phyloP scores from a whole-genome alignment of 495 filamentous ascomycete genomes.

The Hyaloscypha finlandica region DNA sequence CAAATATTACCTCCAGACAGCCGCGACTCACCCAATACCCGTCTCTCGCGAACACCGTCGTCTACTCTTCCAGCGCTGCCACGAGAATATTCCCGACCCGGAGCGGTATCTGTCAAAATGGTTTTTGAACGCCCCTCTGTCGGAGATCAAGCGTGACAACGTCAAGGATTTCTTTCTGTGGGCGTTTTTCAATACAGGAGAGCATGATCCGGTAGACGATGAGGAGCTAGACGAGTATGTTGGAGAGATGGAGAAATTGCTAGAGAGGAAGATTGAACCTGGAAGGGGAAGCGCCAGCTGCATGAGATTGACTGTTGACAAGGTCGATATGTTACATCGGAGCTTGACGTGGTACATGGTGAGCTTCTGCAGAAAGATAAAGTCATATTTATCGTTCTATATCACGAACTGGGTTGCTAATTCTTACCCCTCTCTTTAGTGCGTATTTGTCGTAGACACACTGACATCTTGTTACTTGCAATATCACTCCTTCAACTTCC shows the following conservation, averaged over 20 bases:
- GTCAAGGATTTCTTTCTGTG: constrained; percentile 48
- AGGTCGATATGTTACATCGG: constrained; percentile 47
- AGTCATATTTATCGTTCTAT: no score
- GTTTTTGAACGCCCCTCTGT: constrained; percentile 45
- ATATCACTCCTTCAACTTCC: constrained; percentile 39
- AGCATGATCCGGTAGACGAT: constrained; percentile 32
- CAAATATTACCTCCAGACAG: constrained; percentile 42
- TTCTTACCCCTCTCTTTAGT: neutral
- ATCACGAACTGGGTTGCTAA: no score
- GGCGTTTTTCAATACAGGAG: constrained; percentile 39
- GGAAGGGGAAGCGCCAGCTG: constrained; percentile 52
- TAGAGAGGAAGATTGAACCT: constrained; percentile 45
- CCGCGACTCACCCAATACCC: constrained; percentile 42
- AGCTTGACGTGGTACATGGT: constrained; percentile 49
- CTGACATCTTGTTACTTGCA: constrained; percentile 34
- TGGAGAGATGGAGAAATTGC: constrained; percentile 42
- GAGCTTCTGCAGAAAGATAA: no score
- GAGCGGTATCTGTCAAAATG: constrained; percentile 54
- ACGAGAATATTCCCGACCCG: constrained; percentile 51
- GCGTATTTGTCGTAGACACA: constrained; percentile 40
- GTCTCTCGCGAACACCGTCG: constrained; percentile 37
- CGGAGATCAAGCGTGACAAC: constrained; percentile 49
- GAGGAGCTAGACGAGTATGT: constrained; percentile 55
- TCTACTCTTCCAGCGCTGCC: constrained; percentile 43
- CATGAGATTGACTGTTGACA: constrained; percentile 53